Evolutionary conservation across 192 early-diverging fungal genomes (phyloP).

Genomic region (Podila epicladia): DNA sequence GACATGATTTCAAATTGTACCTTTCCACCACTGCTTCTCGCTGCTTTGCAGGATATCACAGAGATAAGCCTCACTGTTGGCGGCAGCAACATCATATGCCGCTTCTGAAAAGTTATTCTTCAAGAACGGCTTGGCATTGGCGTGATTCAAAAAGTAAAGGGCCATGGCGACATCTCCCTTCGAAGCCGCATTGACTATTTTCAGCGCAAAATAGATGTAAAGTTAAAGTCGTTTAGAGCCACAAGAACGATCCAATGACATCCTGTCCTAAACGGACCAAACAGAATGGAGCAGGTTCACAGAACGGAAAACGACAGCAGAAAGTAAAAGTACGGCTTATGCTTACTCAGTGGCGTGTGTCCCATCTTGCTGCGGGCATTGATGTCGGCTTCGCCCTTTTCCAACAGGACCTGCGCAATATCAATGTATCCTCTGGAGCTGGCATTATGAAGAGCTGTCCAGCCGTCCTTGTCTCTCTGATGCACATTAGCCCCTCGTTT

Average conservation of each 20-base stretch:
- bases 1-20: slow-evolving; percentile 8
- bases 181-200: slow-evolving; percentile 74
- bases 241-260: background rate
- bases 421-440: slow-evolving; percentile 66
- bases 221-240: background rate
- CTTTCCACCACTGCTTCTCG: slow-evolving; percentile 62
- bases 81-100: slow-evolving; percentile 82
- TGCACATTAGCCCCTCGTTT: slow-evolving; percentile 67
- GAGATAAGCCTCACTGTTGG: slow-evolving; percentile 68
- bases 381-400: slow-evolving; percentile 63
- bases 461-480: slow-evolving; percentile 78
- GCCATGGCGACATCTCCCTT: slow-evolving; percentile 75
- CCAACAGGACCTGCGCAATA: slow-evolving; percentile 67
- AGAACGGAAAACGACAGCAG: too few relatives aligned
- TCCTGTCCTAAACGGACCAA: background rate
- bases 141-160: slow-evolving; percentile 68
- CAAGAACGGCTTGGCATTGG: slow-evolving; percentile 67
- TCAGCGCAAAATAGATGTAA: slow-evolving; percentile 11
- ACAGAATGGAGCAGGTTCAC: background rate
- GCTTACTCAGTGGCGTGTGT: slow-evolving; percentile 76
- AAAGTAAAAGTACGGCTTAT: too few relatives aligned
- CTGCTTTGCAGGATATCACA: slow-evolving; percentile 72
- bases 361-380: slow-evolving; percentile 71
- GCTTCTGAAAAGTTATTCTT: slow-evolving; percentile 75
- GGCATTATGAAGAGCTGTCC: slow-evolving; percentile 87